Conservation (phyloP, 2,329 filamentous ascomycete species). For the Hypoxylon sp. region DNA sequence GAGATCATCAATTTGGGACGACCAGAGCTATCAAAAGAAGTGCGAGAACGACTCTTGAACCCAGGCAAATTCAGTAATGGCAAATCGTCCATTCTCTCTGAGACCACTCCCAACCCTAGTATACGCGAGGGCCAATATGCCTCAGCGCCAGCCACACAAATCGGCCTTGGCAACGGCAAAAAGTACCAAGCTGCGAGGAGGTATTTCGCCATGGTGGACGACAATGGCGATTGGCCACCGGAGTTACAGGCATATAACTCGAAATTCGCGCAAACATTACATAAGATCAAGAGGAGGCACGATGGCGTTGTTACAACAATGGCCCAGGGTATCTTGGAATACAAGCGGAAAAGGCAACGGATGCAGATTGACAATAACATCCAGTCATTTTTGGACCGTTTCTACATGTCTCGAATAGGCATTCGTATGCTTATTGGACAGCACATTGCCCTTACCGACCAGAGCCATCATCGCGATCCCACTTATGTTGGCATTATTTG, state of each 20-base stretch:
- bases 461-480: slow-evolving; percentile 88
- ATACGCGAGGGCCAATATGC: slow-evolving; percentile 86
- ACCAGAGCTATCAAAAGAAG: slow-evolving; percentile 81
- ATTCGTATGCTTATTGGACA: slow-evolving; percentile 99
- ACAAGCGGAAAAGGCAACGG: slow-evolving; percentile 94
- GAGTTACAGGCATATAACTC: slow-evolving; percentile 96
- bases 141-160: slow-evolving; percentile 66
- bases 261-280: slow-evolving; percentile 87
- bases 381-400: slow-evolving; percentile 96
- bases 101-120: slow-evolving; percentile 91
- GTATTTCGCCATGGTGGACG: slow-evolving; percentile 95
- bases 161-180: slow-evolving; percentile 62
- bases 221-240: slow-evolving; percentile 90
- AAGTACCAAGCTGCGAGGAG: slow-evolving; percentile 73
- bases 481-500: slow-evolving; percentile 99
- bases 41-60: slow-evolving; percentile 83
- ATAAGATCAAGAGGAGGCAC: slow-evolving; percentile 95
- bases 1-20: slow-evolving; percentile 91
- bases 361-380: slow-evolving; percentile 99
- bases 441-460: slow-evolving; percentile 96
- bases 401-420: slow-evolving; percentile 99
- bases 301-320: slow-evolving; percentile 98
- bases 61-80: slow-evolving; percentile 68
- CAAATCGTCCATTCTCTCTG: slow-evolving; percentile 78
- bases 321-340: slow-evolving; percentile 97